Evolutionary conservation across 139 green algal genomes (phyloP).

Genomic region (Chlorella vulgaris): DNA sequence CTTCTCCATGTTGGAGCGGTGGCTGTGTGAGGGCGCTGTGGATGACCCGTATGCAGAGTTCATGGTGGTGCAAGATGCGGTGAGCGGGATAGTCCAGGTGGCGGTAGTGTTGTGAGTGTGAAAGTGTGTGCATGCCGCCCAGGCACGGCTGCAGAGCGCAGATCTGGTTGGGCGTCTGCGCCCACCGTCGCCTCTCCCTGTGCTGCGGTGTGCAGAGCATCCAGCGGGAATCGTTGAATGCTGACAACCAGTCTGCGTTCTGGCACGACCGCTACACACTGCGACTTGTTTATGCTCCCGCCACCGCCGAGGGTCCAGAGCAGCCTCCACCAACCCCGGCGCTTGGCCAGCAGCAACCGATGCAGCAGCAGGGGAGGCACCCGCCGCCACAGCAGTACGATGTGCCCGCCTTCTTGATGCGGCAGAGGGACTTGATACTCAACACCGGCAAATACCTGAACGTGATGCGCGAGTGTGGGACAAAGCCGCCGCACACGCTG

Average conservation of each 20-base stretch:
- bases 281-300: conserved; percentile 31
- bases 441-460: conserved; percentile 93
- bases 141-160: no score
- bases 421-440: conserved; percentile 54
- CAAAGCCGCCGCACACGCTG: conserved; percentile 46
- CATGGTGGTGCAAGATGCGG: conserved; percentile 76
- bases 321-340: neutral
- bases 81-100: neutral
- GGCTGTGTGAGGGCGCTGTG: conserved; percentile 80
- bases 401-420: conserved; percentile 76
- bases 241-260: conserved; percentile 63
- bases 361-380: neutral
- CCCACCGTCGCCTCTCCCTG: no score
- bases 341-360: neutral
- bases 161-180: no score
- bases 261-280: conserved; percentile 83
- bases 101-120: no score
- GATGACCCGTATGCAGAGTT: conserved; percentile 92
- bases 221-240: conserved; percentile 31
- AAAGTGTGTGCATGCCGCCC: no score
- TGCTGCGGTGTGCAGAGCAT: conserved; percentile 40
- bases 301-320: neutral
- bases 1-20: conserved; percentile 79
- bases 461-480: conserved; percentile 78
- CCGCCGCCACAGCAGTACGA: conserved; percentile 36